Base-by-base conservation (phyloP, 2,329 filamentous ascomycete genomes). In the Phyllosticta citrichinensis region DNA sequence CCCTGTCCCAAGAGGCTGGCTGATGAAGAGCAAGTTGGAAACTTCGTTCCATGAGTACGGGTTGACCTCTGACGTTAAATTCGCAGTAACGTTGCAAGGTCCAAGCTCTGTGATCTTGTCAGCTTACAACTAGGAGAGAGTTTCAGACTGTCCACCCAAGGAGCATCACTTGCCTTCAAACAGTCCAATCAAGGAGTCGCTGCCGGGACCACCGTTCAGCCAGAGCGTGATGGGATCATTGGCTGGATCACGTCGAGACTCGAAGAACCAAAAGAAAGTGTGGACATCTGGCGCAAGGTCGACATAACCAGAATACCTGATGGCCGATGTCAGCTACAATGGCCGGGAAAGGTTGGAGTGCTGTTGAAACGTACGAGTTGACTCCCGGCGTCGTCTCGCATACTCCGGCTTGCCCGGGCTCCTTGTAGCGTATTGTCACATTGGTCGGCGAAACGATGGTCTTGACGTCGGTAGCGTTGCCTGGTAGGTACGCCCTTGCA, bases 1-100 rank as follows among this genome's bases (percentile, higher is more conserved):
- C 2, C 82, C 83, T 27, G 80, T 78, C 35, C 81, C 81, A n/a
- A 82, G 74, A 10, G 83, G 83, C 70, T 86, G 83, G 59, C 81
- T 82, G 57, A 87, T 74, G 71, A 85, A 86, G 10, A 87, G 73
- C 70, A 87, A 73, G 67, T 85, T 85, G 40, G 79, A 81, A 25
- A 79, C 78, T 63, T 83, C 79, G 65, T 79, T 84, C 81, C 82
- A 87, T 9, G 79, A 79, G 71, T 83, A 81, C 4, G 81, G 81
- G 67, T 87, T 87, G 68, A 75, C 52, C 59, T 68, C 54, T 19
- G 67, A 73, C 4, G 65, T 70, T 20, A 70, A 58, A 58, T 74
- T 68, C 47, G 68, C 68, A 5, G 70, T 73, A 25, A 78, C 67
- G 62, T 71, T 71, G 65, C 75, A 77, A 53, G 76, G 75, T 11